Conservation (phyloP, 2,329 filamentous ascomycete genomes). For the Aaosphaeria arxii region DNA sequence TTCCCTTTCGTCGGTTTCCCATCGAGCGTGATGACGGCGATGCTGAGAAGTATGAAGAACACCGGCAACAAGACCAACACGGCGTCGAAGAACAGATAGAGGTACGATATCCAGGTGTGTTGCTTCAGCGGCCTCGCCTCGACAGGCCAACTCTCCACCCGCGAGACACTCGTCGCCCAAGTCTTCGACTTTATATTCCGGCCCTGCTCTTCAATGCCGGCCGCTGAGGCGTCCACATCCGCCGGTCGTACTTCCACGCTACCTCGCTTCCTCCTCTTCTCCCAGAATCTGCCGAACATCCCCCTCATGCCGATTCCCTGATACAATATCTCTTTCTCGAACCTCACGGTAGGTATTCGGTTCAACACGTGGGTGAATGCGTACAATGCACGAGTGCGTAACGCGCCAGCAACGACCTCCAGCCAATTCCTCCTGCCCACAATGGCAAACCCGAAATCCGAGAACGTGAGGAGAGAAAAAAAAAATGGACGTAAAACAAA, state of each 20-base stretch:
- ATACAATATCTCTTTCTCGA: too few relatives aligned
- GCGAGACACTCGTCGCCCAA: slow-evolving; percentile 17
- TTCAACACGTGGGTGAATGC: too few relatives aligned
- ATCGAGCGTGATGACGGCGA: slow-evolving; percentile 20
- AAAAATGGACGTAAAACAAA: background rate
- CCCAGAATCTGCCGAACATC: too few relatives aligned
- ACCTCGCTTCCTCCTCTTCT: too few relatives aligned
- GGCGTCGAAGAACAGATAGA: slow-evolving; percentile 22
- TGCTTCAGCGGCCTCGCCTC: slow-evolving; percentile 20
- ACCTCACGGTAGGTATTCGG: too few relatives aligned
- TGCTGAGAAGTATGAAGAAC: slow-evolving; percentile 35
- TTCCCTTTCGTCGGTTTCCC: slow-evolving; percentile 19
- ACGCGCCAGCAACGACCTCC: too few relatives aligned
- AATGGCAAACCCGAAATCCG: background rate
- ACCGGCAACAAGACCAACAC: slow-evolving; percentile 27
- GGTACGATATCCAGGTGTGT: slow-evolving; percentile 17
- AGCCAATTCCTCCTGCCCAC: too few relatives aligned
- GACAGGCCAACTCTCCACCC: slow-evolving; percentile 28
- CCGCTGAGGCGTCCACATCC: too few relatives aligned
- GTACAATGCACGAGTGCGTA: too few relatives aligned
- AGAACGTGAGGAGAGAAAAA: background rate
- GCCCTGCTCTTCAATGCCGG: too few relatives aligned
- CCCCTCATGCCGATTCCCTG: too few relatives aligned
- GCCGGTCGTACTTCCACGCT: too few relatives aligned
- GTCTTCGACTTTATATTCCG: slow-evolving; percentile 15